Percentiles rank a stretch among this genome's conserved stretches.
phyloP scores from a whole-genome alignment of 23 red algal species.

The Gracilaria gracilis region DNA sequence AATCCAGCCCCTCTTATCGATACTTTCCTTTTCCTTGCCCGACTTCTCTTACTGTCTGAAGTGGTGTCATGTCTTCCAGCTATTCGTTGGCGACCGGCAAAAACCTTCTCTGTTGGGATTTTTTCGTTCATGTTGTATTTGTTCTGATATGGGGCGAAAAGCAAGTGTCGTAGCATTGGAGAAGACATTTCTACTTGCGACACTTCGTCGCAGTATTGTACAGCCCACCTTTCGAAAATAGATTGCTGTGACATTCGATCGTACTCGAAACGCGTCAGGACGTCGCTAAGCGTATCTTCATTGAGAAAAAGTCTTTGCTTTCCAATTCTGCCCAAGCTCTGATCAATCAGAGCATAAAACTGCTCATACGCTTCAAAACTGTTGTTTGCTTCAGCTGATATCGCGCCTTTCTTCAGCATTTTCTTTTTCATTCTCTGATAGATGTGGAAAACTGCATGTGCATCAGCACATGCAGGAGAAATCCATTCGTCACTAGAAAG shows the following conservation, averaged over 20 bases:
- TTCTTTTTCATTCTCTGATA: background rate
- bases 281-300: background rate
- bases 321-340: background rate
- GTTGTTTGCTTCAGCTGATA: slow-evolving; percentile 9
- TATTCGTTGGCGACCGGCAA: background rate
- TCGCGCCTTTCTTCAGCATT: slow-evolving; percentile 1
- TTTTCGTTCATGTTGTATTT: background rate
- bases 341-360: slow-evolving; percentile 21
- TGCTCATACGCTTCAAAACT: slow-evolving; percentile 8
- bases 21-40: background rate
- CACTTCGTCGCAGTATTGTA: slow-evolving; percentile 37
- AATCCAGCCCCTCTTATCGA: slow-evolving; percentile 11
- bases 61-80: background rate
- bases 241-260: background rate
- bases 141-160: slow-evolving; percentile 75
- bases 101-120: background rate
- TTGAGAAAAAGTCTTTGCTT: background rate
- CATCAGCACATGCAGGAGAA: slow-evolving; percentile 24
- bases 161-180: slow-evolving; percentile 74
- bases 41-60: background rate
- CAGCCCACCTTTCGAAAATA: slow-evolving; percentile 78
- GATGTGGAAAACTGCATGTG: slow-evolving; percentile 22
- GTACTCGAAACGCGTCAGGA: background rate
- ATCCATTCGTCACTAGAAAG: background rate
- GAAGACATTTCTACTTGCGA: slow-evolving; percentile 43